Base-by-base conservation (phyloP, 2,329 filamentous ascomycete genomes). In the Alternaria atra region DNA sequence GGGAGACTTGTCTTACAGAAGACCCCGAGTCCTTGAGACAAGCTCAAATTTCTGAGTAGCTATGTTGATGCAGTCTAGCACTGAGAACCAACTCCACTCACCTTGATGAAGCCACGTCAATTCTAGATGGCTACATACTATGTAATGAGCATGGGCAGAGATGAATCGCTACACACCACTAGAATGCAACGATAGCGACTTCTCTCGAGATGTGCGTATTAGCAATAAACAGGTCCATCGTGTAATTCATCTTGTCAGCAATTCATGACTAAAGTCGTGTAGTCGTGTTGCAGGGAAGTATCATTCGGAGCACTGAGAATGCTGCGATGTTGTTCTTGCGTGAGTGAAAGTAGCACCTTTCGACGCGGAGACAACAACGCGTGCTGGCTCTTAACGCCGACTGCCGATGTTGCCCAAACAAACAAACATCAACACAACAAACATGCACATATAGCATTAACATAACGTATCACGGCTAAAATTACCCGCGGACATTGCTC, bases 331-430 rank as follows among this genome's bases (percentile, higher is more conserved):
- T 12, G 10, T 30, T 48, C 13, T 32, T 34, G 30, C 30, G 17
- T 6, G 30, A 48, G 46, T 25, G 46, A 35, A 48, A 48, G 17
- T 27, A 13, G 27, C 10, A 6, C 27, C 12, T 40, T 29, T 53
- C 29, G 23, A 20, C 39, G 40, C 46, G 30, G 44, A 56, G 52
- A 55, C 44, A 55, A 50, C 30, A 34, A 29, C 52, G 37, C 39
- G 39, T 43, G 27, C 29, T 56, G 63, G 4, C 50, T 15, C 48
- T 62, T 56, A 60, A 55, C 60, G 58, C 67, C 67, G 66, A 68
- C 47, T 30, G 30, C 68, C 62, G 62, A 71, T 67, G 61, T 66
- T 62, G 62, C 55, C 59, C 65, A 68, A 42, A 15, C 39, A 42
- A 69, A 66, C 58, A 60, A 50, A 42, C 59, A 51, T 37, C 29